Conservation (phyloP, 306 rosid genomes). For the Senna tora region DNA sequence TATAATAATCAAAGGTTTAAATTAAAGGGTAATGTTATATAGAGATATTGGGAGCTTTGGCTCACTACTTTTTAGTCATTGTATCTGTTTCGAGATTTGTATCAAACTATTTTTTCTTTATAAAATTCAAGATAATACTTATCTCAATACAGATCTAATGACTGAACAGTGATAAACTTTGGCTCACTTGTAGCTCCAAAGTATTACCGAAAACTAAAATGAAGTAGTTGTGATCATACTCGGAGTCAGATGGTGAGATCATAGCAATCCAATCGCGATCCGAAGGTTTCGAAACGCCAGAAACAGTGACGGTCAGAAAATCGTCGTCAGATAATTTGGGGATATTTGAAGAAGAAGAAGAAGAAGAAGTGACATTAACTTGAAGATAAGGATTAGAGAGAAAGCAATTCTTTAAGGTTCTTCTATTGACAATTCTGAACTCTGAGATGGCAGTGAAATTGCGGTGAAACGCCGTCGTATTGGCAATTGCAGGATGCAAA, state of each 20-base stretch:
- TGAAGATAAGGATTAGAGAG: conserved; percentile 35
- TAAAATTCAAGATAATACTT: too few relatives aligned
- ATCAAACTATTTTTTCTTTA: too few relatives aligned
- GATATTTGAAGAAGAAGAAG: not conserved
- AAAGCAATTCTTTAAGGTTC: conserved; percentile 47
- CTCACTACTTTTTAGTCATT: too few relatives aligned
- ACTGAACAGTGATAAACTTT: too few relatives aligned
- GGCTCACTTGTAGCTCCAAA: too few relatives aligned
- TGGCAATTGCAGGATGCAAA: conserved; percentile 35
- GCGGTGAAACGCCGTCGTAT: conserved; percentile 49
- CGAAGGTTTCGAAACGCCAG: conserved; percentile 59
- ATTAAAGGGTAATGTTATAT: too few relatives aligned
- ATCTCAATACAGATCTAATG: too few relatives aligned
- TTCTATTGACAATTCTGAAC: conserved; percentile 66
- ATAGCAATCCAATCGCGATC: conserved; percentile 73
- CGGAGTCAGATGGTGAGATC: conserved; percentile 75
- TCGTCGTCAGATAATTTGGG: conserved; percentile 53
- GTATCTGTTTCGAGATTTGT: too few relatives aligned
- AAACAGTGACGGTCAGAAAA: conserved; percentile 56
- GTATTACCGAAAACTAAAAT: too few relatives aligned
- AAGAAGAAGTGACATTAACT: conserved; percentile 35
- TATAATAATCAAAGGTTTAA: not conserved
- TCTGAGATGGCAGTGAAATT: conserved; percentile 72
- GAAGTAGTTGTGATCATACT: conserved; percentile 54
- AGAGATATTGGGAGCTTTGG: too few relatives aligned